Evolutionary conservation across 257 asterid genomes (phyloP).

Genomic region (Eustoma russellianum): DNA sequence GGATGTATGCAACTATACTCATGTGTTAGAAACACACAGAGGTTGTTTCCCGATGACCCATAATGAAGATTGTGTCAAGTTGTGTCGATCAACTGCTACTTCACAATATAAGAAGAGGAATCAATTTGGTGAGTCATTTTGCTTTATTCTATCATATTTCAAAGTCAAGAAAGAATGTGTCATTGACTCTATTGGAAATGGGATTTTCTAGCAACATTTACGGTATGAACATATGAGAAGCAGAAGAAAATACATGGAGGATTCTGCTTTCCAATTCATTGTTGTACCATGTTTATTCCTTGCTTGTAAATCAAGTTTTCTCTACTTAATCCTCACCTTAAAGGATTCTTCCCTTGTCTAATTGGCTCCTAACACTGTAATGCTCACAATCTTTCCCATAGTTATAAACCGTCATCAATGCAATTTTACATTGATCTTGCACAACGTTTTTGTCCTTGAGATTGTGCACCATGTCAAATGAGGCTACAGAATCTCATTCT

Average conservation of each 20-base stretch:
- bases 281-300: conserved; percentile 28
- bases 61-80: too few relatives aligned
- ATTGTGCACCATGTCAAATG: conserved; percentile 10
- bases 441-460: neutral
- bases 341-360: conserved; percentile 40
- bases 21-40: too few relatives aligned
- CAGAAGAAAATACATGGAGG: neutral
- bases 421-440: neutral
- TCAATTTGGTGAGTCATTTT: too few relatives aligned
- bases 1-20: too few relatives aligned
- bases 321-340: conserved; percentile 14
- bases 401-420: neutral
- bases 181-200: too few relatives aligned
- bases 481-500: conserved; percentile 28
- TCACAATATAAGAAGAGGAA: too few relatives aligned
- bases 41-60: too few relatives aligned
- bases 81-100: too few relatives aligned
- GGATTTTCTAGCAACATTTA: too few relatives aligned
- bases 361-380: neutral
- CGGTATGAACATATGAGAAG: neutral
- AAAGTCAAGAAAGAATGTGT: too few relatives aligned
- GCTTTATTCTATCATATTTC: too few relatives aligned
- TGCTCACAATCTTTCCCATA: neutral
- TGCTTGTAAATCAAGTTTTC: conserved; percentile 23
- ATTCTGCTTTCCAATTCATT: neutral